phyloP scores from a whole-genome alignment of 2,329 filamentous ascomycete genomes.

The Aschersonia sp. region DNA sequence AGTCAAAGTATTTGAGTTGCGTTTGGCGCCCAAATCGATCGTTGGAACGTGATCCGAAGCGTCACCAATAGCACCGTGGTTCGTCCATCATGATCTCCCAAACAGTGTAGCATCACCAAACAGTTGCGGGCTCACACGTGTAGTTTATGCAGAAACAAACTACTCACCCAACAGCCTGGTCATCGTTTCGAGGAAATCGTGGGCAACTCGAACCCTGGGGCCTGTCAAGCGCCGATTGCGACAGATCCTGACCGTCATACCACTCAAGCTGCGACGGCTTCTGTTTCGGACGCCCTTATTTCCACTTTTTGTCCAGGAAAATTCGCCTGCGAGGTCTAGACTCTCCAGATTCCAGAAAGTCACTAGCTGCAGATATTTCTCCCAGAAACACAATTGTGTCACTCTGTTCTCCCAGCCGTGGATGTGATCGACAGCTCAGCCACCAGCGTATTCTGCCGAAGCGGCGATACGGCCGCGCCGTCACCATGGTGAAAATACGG shows the following conservation, averaged over 20 bases:
- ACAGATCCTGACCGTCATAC: background rate
- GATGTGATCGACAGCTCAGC: background rate
- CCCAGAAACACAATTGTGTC: background rate
- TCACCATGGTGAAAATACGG: slow-evolving; percentile 1
- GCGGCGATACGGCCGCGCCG: background rate
- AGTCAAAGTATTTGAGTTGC: no score
- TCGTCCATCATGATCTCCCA: background rate
- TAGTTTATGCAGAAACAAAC: background rate
- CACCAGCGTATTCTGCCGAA: background rate
- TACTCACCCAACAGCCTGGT: background rate
- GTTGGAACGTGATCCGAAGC: background rate
- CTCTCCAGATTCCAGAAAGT: background rate
- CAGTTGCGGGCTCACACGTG: background rate
- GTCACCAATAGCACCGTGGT: background rate
- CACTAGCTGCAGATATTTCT: background rate
- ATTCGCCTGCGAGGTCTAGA: background rate
- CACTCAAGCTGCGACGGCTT: background rate
- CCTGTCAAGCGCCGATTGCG: background rate
- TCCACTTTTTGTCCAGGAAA: background rate
- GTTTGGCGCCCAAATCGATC: no score
- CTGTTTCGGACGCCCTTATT: background rate
- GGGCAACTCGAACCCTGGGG: background rate
- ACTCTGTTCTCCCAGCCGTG: background rate
- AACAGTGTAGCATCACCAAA: background rate
- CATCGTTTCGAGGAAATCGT: background rate